Evolutionary conservation across 345 rosid species (phyloP).

Genomic region (Aquilaria malaccensis): DNA sequence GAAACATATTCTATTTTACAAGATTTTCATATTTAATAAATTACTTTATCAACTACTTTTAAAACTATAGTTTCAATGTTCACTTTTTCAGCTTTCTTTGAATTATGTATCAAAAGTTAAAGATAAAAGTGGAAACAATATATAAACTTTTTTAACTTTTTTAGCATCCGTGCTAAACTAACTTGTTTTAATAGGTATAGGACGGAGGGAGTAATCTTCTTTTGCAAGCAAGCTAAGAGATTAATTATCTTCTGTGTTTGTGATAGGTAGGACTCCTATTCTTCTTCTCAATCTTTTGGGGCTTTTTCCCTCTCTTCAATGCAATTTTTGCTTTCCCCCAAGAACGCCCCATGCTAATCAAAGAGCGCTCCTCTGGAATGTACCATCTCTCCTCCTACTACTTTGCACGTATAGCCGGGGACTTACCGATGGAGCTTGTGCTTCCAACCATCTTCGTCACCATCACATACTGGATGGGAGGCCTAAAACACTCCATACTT

Average conservation of each 20-base stretch:
- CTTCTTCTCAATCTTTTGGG: conserved; percentile 95
- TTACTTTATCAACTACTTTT: too few species aligned
- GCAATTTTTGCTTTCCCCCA: conserved; percentile 86
- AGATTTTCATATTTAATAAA: too few species aligned
- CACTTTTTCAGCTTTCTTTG: too few species aligned
- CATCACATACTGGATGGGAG: conserved; percentile 91
- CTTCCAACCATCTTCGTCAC: conserved; percentile 76
- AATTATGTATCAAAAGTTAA: too few species aligned
- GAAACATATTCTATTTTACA: too few species aligned
- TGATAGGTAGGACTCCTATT: conserved; percentile 80
- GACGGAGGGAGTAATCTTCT: too few species aligned
- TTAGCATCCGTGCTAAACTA: too few species aligned
- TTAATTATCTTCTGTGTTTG: not conserved
- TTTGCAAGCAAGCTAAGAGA: too few species aligned
- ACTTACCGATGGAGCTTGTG: conserved; percentile 93
- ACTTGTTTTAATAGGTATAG: too few species aligned
- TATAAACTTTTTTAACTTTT: too few species aligned
- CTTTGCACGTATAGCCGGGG: conserved; percentile 68
- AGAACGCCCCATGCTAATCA: conserved; percentile 80
- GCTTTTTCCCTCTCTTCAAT: conserved; percentile 75
- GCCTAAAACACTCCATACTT: conserved; percentile 66
- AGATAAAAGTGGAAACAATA: too few species aligned
- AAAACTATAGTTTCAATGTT: too few species aligned
- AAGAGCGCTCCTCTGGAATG: conserved; percentile 86
- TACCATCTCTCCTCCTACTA: conserved; percentile 87